Conservation (phyloP, 2,329 filamentous ascomycete species). For the Dactylonectria estremocensis region DNA sequence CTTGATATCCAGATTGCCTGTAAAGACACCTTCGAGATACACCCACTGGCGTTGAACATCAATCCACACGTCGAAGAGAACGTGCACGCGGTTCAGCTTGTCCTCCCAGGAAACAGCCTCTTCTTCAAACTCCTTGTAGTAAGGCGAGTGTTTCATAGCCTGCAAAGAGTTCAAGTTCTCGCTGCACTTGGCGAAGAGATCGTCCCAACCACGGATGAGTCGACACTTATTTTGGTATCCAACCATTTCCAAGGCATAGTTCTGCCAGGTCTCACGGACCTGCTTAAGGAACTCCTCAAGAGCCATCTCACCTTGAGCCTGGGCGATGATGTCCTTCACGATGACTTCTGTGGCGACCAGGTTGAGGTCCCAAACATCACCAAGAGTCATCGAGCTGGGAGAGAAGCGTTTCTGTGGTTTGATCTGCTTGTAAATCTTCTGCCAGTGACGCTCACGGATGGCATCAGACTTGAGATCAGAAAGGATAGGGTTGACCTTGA, state of each 20-base stretch:
- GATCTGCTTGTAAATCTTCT: slow-evolving; percentile 96
- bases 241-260: slow-evolving; percentile 93
- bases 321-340: slow-evolving; percentile 93
- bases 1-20: slow-evolving; percentile 98
- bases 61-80: slow-evolving; percentile 99
- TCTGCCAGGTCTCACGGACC: slow-evolving; percentile 97
- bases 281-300: slow-evolving; percentile 97
- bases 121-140: slow-evolving; percentile 99
- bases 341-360: slow-evolving; percentile 88
- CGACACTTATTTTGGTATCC: slow-evolving; percentile 99
- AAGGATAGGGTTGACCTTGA: slow-evolving; percentile 92
- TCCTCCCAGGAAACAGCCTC: slow-evolving; percentile 98
- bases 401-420: slow-evolving; percentile 96
- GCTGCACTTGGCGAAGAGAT: slow-evolving; percentile 97
- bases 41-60: slow-evolving; percentile 99
- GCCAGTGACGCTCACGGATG: slow-evolving; percentile 96
- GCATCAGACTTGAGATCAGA: slow-evolving; percentile 96
- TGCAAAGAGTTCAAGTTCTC: slow-evolving; percentile 98
- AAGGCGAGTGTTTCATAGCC: slow-evolving; percentile 98
- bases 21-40: slow-evolving; percentile 98
- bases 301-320: slow-evolving; percentile 98
- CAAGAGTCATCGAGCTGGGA: slow-evolving; percentile 93
- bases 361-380: slow-evolving; percentile 98
- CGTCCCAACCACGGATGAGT: slow-evolving; percentile 97
- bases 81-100: slow-evolving; percentile 96